Evolutionary conservation across 495 filamentous ascomycete species (phyloP), one percentile per base, ranked within the genome.

Genomic region (Chaetomium tenue): DNA sequence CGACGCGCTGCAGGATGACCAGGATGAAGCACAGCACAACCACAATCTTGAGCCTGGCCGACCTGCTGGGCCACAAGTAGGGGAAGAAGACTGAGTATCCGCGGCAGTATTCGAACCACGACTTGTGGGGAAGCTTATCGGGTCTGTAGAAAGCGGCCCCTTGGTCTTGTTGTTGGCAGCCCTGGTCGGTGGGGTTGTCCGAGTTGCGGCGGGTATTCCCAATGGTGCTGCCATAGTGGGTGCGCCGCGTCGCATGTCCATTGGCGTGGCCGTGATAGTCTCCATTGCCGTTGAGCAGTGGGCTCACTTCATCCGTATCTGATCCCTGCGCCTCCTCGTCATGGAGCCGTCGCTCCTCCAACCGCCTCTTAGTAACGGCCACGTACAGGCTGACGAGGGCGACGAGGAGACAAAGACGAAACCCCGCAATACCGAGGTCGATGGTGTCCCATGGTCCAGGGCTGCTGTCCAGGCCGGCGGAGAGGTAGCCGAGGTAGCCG

Each of bases 41-140:
- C 47, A 90, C 78, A 26, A 89, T 56, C 77, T 97, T 89, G 25
- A 97, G 80, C 66, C 78, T 79, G 40, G 79, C 75, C 28, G 90
- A 86, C 68, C 91, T 91, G 63, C 85, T 87, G 18, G 91, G 93
- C 93, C 93, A 98, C 48, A 97, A 85, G 71, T 96, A 98, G 0
- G 92, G 93, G 75, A 96, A 92, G 77, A 98, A 95, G 25, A 96
- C 78, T 20, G 86, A 87, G 74, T 96, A 98, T 22, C 91, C 89
- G 63, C 87, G 86, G 56, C 93, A 77, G 72, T 98, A 98, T 73
- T 97, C 94, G 66, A 72, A 76, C 76, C 76, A 80, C 8, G 76
- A 75, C 66, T 76, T 77, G 59, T 72, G 74, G 0, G 75, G 76
- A 16, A 75, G 73, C 59, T 79, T 81, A 25, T 81, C 77, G 18